These are phyloP conservation scores for Lupinus albus DNA, from an alignment of 306 rosid species.

Conservation along the genomic window DNA sequence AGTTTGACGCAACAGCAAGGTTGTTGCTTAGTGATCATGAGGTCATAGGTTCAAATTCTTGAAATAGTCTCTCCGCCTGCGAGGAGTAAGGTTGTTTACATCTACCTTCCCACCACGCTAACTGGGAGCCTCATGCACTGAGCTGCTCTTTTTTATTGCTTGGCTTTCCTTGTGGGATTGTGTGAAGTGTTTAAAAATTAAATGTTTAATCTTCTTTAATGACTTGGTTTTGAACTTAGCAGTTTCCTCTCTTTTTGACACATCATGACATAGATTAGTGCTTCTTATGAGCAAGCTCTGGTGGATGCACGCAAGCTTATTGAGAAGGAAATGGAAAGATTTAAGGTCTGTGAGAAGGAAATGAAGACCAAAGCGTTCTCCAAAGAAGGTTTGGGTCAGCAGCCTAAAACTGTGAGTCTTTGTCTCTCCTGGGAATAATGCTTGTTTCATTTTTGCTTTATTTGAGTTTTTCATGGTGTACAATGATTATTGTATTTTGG, in stretches of 20 bases:
- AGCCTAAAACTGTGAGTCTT: slow-evolving; percentile 78
- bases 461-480: not conserved
- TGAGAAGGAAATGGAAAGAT: slow-evolving; percentile 91
- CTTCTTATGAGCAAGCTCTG: slow-evolving; percentile 87
- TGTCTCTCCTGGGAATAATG: not conserved
- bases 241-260: slow-evolving; percentile 44
- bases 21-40: too few relatives aligned
- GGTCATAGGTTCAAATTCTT: too few relatives aligned
- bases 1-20: too few relatives aligned
- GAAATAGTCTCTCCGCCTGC: too few relatives aligned
- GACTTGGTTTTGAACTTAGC: slow-evolving; percentile 38
- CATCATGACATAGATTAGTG: slow-evolving; percentile 75
- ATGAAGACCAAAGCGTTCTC: slow-evolving; percentile 89
- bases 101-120: too few relatives aligned
- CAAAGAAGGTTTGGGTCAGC: slow-evolving; percentile 90
- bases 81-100: too few relatives aligned
- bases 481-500: not conserved
- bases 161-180: too few relatives aligned
- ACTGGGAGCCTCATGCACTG: too few relatives aligned
- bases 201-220: slow-evolving; percentile 13
- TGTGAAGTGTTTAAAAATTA: not conserved
- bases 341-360: slow-evolving; percentile 86
- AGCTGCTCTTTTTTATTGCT: too few relatives aligned
- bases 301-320: slow-evolving; percentile 83
- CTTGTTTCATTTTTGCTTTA: not conserved